Base-by-base conservation (phyloP, 1,139 yeast genomes). In the Saccharomyces uvarum region DNA sequence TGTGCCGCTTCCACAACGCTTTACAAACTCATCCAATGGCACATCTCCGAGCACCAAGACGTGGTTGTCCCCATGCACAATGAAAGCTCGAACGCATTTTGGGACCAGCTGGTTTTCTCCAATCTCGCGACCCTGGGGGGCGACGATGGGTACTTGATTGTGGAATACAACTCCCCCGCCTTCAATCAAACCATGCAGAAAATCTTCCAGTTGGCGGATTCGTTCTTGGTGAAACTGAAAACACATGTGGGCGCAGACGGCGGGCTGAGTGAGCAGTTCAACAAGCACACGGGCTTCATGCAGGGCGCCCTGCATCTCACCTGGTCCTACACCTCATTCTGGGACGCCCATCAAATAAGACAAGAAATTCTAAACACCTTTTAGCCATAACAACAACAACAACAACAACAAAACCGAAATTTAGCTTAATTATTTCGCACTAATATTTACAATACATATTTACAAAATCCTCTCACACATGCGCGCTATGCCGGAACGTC, bases 281-380 rank as follows among this genome's bases (percentile, higher is more conserved):
- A 87, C 72, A 82, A 81, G 64, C 79, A 83, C 63, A 81, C 78
- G 48, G 99, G 99, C 0, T 88, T 70, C 68, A 83, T 89, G 86
- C 86, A 84, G 70, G 99, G 99, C 2, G 98, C 98, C 0, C 72
- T 74, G 54, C 81, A 88, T 62, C 79, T 93, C 64, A 90, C 97
- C 4, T 93, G 99, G 99, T 86, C 95, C 60, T 88, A 88, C 69
- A 83, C 91, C 47, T 80, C 96, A 2, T 81, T 87, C 54, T 85
- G 88, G 84, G 79, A 81, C 61, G 82, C 93, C 2, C 73, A 79
- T 53, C 77, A 88, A 68, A 82, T 88, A 83, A 79, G 91, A 68
- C 61, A 63, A 41, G 75, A 68, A 59, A 76, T 73, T 3, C 51
- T 68, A n/a, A n/a, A 48, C 4, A 9, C 49, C n/a, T 11, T 48